A percentile compares a stretch with the other conserved stretches of the same genome.
Evolutionary conservation across 1,139 yeast species (phyloP).

Genomic region (Blastobotrys arbuscula): DNA sequence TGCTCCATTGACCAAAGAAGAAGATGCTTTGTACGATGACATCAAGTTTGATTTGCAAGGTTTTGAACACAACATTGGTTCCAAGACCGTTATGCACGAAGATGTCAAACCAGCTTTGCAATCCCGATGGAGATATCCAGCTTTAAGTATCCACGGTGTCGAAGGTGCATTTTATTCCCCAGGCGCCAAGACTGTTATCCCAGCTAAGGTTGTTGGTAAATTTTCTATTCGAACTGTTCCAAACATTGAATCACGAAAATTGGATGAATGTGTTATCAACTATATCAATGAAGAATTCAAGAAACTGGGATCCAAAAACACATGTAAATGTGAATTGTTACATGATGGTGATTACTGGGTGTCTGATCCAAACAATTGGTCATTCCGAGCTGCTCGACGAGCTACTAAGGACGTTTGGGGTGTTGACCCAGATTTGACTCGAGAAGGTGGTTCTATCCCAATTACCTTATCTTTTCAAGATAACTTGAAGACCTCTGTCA

Average conservation of each 20-base stretch:
- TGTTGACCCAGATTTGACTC: conserved; percentile 90
- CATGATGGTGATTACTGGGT: conserved; percentile 98
- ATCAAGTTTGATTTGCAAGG: conserved; percentile 84
- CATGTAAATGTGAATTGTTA: conserved; percentile 62
- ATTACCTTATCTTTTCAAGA: conserved; percentile 90
- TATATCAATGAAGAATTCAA: conserved; percentile 63
- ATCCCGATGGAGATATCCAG: conserved; percentile 99
- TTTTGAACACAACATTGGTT: conserved; percentile 82
- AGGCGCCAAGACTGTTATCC: conserved; percentile 98
- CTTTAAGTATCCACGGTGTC: conserved; percentile 90
- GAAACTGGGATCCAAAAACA: conserved; percentile 70
- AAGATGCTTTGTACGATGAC: conserved; percentile 69
- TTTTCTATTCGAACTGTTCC: conserved; percentile 98
- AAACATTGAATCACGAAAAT: conserved; percentile 71
- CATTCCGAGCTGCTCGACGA: conserved; percentile 88
- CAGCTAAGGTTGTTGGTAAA: conserved; percentile 89
- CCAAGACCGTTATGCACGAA: conserved; percentile 71
- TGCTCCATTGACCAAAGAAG: conserved; percentile 79
- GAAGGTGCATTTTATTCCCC: conserved; percentile 95
- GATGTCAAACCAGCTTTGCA: conserved; percentile 80
- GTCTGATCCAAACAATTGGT: conserved; percentile 85
- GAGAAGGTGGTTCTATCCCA: conserved; percentile 99
- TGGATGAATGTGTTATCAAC: conserved; percentile 70
- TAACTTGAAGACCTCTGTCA: conserved; percentile 75
- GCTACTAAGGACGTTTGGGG: conserved; percentile 96